A percentile compares a stretch with the other conserved stretches of the same genome.
These are phyloP conservation scores for Scheffersomyces lignosus DNA, from an alignment of 805 yeast genomes.

Conservation along the genomic window DNA sequence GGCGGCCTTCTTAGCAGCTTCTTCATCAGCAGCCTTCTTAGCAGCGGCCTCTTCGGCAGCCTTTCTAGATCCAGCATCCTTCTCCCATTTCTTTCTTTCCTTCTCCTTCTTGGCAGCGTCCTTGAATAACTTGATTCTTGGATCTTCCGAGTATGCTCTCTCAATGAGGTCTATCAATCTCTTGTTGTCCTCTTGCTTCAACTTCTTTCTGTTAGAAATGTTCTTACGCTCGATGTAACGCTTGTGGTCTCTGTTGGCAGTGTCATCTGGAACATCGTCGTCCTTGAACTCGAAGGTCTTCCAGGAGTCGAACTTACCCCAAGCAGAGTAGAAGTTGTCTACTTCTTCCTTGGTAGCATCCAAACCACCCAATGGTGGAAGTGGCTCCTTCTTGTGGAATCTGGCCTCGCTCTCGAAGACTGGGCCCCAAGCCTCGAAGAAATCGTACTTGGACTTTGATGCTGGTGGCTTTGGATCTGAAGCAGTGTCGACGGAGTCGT, in stretches of 20 bases:
- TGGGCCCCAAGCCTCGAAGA: constrained; percentile 89
- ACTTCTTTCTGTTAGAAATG: constrained; percentile 94
- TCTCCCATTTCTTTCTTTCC: constrained; percentile 95
- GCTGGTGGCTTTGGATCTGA: constrained; percentile 85
- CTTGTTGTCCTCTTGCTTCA: constrained; percentile 95
- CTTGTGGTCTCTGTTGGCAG: constrained; percentile 98
- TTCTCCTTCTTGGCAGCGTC: constrained; percentile 93
- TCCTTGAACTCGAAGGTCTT: constrained; percentile 96
- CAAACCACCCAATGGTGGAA: constrained; percentile 73
- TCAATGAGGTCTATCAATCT: constrained; percentile 83
- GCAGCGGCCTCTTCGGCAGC: constrained; percentile 91
- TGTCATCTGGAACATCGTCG: constrained; percentile 99
- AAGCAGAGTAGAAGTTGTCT: constrained; percentile 85
- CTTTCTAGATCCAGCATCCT: constrained; percentile 94
- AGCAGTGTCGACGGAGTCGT: constrained; percentile 88
- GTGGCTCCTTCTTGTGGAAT: constrained; percentile 89
- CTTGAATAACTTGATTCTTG: constrained; percentile 91
- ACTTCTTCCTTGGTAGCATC: constrained; percentile 76
- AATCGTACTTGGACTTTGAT: constrained; percentile 67
- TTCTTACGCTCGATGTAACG: constrained; percentile 98
- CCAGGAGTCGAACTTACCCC: constrained; percentile 96
- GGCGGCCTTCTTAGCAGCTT: constrained; percentile 72
- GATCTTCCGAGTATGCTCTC: constrained; percentile 87
- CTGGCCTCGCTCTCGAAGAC: constrained; percentile 89
- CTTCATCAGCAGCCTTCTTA: constrained; percentile 86